These are phyloP conservation scores for Barnettozyma californica DNA, from an alignment of 805 yeast species.

Conservation along the genomic window DNA sequence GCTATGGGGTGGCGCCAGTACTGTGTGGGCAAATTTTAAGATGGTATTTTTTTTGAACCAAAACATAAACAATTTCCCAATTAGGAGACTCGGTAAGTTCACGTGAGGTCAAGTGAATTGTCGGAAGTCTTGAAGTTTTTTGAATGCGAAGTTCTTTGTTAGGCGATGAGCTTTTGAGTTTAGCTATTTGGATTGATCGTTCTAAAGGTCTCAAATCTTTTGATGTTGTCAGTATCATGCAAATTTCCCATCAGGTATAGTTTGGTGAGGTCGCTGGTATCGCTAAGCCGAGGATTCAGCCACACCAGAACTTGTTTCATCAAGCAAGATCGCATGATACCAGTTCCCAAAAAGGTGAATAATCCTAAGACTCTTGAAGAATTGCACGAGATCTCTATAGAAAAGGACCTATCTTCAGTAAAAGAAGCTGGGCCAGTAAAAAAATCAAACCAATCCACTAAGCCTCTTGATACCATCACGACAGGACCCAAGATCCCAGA, in stretches of 20 bases:
- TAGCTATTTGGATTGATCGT: not conserved
- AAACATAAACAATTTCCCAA: not conserved
- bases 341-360: not conserved
- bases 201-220: not conserved
- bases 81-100: not conserved
- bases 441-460: conserved; percentile 1
- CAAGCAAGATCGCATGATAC: not conserved
- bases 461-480: conserved; percentile 12
- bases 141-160: too few species aligned
- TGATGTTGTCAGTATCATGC: not conserved
- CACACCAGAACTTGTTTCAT: not conserved
- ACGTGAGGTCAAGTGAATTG: not conserved
- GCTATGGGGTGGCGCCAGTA: not conserved
- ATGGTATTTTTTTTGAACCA: not conserved
- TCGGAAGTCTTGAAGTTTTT: not conserved
- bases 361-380: conserved; percentile 10
- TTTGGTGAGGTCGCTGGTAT: not conserved
- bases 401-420: not conserved
- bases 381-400: not conserved
- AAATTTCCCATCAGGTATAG: not conserved
- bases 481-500: conserved; percentile 33
- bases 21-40: not conserved
- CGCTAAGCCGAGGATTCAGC: not conserved
- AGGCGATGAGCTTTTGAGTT: not conserved
- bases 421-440: not conserved